Conservation (phyloP, 306 rosid genomes). For the Vigna mungo region DNA sequence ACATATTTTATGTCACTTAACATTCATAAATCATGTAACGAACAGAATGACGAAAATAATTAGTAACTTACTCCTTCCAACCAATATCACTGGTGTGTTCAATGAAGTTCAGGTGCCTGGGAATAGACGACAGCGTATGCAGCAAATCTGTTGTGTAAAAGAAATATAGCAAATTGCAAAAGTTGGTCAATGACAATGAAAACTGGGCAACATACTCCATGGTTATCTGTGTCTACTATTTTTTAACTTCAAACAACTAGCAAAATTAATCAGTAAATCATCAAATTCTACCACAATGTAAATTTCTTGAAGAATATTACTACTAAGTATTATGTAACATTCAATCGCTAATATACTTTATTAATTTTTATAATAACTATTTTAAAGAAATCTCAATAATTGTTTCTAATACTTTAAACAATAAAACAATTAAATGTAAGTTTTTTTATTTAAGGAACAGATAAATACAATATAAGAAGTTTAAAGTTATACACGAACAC, state of each 20-base stretch:
- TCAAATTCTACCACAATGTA: background rate
- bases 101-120: constrained; percentile 68
- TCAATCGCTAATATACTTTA: background rate
- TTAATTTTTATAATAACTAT: background rate
- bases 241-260: background rate
- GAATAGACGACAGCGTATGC: constrained; percentile 67
- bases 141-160: constrained; percentile 67
- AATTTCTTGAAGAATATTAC: background rate
- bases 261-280: background rate
- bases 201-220: constrained; percentile 2
- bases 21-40: constrained; percentile 20
- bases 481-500: no score
- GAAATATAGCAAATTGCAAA: constrained; percentile 15
- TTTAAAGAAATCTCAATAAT: background rate
- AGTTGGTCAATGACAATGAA: constrained; percentile 10
- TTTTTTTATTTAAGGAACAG: background rate
- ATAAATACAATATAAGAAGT: no score
- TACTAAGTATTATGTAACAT: background rate
- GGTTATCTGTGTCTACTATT: background rate
- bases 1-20: constrained; percentile 5
- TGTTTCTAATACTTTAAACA: background rate
- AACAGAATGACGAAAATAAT: constrained; percentile 26
- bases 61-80: constrained; percentile 80
- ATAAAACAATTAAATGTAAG: background rate
- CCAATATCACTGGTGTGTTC: constrained; percentile 53